A percentile compares a stretch with the other conserved stretches of the same genome.
Evolutionary conservation across 78 protist species (phyloP).

Genomic region (Isochrysis galbana): DNA sequence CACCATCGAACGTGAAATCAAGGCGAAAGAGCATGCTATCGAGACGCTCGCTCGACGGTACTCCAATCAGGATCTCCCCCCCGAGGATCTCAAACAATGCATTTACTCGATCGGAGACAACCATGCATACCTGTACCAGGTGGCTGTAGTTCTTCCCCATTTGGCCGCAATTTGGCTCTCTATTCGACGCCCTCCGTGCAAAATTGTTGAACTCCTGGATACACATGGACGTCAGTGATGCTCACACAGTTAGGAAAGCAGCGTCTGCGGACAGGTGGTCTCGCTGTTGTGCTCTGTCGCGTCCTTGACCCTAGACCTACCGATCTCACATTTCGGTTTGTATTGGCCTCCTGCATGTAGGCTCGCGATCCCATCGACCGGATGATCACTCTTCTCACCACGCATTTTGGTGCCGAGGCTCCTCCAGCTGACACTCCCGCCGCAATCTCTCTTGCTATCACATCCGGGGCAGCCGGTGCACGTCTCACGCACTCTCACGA

Average conservation of each 20-base stretch:
- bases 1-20: slow-evolving; percentile 57
- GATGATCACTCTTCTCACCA: slow-evolving; percentile 54
- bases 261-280: too few species aligned
- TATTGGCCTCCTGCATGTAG: neutral
- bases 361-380: slow-evolving; percentile 73
- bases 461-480: slow-evolving; percentile 59
- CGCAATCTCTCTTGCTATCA: neutral
- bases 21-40: slow-evolving; percentile 76
- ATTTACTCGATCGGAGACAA: slow-evolving; percentile 78
- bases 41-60: slow-evolving; percentile 57
- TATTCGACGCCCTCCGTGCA: too few species aligned
- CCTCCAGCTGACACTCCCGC: neutral
- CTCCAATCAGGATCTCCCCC: neutral
- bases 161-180: too few species aligned
- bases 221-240: too few species aligned
- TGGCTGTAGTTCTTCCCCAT: too few species aligned
- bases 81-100: slow-evolving; percentile 54
- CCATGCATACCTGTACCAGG: slow-evolving; percentile 56
- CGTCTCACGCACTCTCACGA: slow-evolving; percentile 84
- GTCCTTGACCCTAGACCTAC: too few species aligned
- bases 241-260: too few species aligned
- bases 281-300: too few species aligned
- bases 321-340: too few species aligned
- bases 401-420: slow-evolving; percentile 53
- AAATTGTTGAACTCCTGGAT: too few species aligned